Evolutionary conservation across 352 stramenopile species (phyloP).

Genomic region (Blastocystis sp.): DNA sequence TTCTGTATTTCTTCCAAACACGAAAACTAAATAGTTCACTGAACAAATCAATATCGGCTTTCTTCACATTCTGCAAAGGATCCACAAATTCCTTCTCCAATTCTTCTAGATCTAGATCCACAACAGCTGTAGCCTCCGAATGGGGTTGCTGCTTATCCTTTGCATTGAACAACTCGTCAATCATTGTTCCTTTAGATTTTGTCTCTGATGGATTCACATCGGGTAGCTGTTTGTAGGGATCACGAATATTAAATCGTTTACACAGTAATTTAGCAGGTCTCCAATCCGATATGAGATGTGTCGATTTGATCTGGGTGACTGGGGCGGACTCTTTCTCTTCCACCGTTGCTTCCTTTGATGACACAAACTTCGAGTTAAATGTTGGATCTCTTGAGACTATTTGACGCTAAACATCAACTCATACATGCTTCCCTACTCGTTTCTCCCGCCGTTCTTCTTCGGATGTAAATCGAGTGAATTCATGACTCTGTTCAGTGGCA

Average conservation of each 20-base stretch:
- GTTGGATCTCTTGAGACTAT: neutral
- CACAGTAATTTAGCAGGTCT: slow-evolving; percentile 46
- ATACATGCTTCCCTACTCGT: neutral
- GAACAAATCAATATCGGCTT: slow-evolving; percentile 57
- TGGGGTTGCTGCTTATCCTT: neutral
- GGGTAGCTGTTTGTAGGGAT: slow-evolving; percentile 20
- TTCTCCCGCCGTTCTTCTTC: neutral
- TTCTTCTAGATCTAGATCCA: slow-evolving; percentile 33
- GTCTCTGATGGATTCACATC: slow-evolving; percentile 1
- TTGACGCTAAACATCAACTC: neutral
- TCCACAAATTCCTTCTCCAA: slow-evolving; percentile 51
- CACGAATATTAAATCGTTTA: slow-evolving; percentile 58
- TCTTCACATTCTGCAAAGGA: slow-evolving; percentile 60
- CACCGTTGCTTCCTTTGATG: neutral
- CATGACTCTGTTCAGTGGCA: neutral
- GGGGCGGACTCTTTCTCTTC: neutral
- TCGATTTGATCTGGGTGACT: slow-evolving; percentile 9
- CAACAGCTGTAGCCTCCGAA: neutral
- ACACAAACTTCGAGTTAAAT: slow-evolving; percentile 23
- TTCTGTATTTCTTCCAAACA: slow-evolving; percentile 52
- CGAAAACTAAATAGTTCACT: slow-evolving; percentile 22
- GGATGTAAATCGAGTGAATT: slow-evolving; percentile 27
- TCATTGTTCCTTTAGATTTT: neutral
- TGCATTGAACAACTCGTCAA: neutral
- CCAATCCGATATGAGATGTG: neutral